Conservation (phyloP, 192 early-diverging fungal genomes). For the Coemansia asiatica region DNA sequence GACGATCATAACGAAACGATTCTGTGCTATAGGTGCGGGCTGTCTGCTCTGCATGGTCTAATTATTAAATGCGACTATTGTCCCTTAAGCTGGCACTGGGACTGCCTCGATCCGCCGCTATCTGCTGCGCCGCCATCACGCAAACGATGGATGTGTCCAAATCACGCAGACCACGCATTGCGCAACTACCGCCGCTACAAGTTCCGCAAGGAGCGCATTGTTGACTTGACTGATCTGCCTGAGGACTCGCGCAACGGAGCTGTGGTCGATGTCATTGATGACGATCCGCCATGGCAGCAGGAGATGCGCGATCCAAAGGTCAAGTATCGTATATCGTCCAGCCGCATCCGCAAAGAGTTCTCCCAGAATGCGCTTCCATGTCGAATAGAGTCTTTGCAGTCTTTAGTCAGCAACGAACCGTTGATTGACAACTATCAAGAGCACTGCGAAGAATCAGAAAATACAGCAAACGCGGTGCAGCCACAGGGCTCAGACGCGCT, state of each 20-base stretch:
- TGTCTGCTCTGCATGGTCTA: slow-evolving; percentile 42
- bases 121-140: slow-evolving; percentile 40
- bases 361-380: slow-evolving; percentile 6
- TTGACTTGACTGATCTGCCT: slow-evolving; percentile 37
- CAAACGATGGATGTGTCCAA: slow-evolving; percentile 54
- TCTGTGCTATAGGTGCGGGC: slow-evolving; percentile 49
- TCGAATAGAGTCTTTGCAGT: background rate
- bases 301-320: slow-evolving; percentile 53
- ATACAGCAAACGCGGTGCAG: background rate
- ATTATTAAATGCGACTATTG: slow-evolving; percentile 54
- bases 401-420: background rate
- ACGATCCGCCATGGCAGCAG: slow-evolving; percentile 37
- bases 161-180: slow-evolving; percentile 52
- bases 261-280: slow-evolving; percentile 46
- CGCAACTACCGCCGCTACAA: slow-evolving; percentile 38
- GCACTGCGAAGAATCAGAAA: background rate
- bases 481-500: background rate
- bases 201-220: slow-evolving; percentile 48
- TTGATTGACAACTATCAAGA: background rate
- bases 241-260: slow-evolving; percentile 39
- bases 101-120: slow-evolving; percentile 53
- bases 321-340: slow-evolving; percentile 34
- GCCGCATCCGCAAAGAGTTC: slow-evolving; percentile 36
- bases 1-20: slow-evolving; percentile 46
- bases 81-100: slow-evolving; percentile 54